Evolutionary conservation across 345 rosid genomes (phyloP).

Genomic region (Melaleuca quinquenervia): DNA sequence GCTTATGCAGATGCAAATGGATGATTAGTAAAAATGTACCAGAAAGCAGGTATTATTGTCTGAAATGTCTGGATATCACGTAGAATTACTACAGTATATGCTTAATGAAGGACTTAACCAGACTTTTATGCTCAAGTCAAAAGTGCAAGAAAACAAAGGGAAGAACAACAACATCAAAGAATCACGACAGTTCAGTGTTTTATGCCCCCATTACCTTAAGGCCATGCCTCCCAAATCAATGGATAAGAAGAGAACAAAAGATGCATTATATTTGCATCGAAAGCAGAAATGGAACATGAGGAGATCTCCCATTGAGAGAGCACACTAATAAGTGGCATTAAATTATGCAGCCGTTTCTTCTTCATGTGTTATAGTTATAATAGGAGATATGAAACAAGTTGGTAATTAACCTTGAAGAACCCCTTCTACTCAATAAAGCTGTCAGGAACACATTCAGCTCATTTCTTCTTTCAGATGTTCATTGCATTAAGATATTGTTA

Average conservation of each 20-base stretch:
- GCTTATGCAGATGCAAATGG: neutral
- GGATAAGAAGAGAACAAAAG: neutral
- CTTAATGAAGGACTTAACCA: neutral
- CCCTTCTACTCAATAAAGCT: neutral
- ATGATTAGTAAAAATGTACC: neutral
- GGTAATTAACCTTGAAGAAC: neutral
- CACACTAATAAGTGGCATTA: neutral
- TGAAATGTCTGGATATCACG: neutral
- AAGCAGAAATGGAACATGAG: neutral
- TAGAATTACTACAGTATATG: neutral
- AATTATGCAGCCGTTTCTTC: neutral
- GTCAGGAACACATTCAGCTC: neutral
- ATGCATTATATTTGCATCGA: neutral
- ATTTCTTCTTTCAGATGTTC: neutral
- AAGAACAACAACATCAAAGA: neutral
- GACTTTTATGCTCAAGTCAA: neutral
- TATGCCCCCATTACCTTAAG: neutral
- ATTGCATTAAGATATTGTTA: neutral
- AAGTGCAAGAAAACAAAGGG: neutral
- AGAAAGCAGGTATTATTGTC: neutral
- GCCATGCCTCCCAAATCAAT: neutral
- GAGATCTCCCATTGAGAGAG: neutral
- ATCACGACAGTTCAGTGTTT: neutral
- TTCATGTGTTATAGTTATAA: neutral
- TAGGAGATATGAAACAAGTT: neutral